A percentile compares a stretch with the other conserved stretches of the same genome.
These are phyloP conservation scores for Coemansia sp. DNA, from an alignment of 192 early-diverging fungal genomes.

Conservation along the genomic window DNA sequence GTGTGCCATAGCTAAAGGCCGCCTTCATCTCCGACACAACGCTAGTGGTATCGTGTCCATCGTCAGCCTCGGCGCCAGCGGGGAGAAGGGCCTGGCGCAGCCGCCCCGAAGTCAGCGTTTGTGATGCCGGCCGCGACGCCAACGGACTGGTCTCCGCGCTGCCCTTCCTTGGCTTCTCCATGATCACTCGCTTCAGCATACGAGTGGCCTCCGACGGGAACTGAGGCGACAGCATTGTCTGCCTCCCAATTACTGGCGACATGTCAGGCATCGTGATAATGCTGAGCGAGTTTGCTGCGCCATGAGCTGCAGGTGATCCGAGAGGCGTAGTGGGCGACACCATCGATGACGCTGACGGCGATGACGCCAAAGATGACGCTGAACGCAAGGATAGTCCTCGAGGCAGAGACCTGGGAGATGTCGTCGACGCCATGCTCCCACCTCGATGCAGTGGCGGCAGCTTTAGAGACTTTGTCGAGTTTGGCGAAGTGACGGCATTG, in stretches of 20 bases:
- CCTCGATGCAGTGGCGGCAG: slow-evolving; percentile 8
- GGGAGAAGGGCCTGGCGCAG: neutral
- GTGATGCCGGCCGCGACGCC: neutral
- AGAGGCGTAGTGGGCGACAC: slow-evolving; percentile 24
- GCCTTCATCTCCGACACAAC: slow-evolving; percentile 1
- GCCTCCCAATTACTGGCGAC: neutral
- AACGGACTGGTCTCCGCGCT: slow-evolving; percentile 2
- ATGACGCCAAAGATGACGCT: slow-evolving; percentile 27
- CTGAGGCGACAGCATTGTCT: slow-evolving; percentile 22
- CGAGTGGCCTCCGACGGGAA: slow-evolving; percentile 46
- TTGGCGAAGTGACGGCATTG: neutral
- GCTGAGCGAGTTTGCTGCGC: slow-evolving; percentile 16
- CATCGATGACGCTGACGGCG: slow-evolving; percentile 29
- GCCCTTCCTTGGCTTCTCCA: slow-evolving; percentile 19
- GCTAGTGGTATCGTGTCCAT: neutral
- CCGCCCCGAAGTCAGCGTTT: neutral
- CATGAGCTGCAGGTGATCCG: slow-evolving; percentile 22
- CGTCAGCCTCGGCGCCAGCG: neutral
- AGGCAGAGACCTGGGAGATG: slow-evolving; percentile 36
- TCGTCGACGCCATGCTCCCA: slow-evolving; percentile 10
- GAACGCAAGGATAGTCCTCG: slow-evolving; percentile 32
- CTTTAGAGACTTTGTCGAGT: neutral
- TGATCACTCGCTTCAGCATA: slow-evolving; percentile 40
- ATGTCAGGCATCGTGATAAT: slow-evolving; percentile 13
- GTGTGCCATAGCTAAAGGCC: slow-evolving; percentile 3